phyloP scores from a whole-genome alignment of 805 yeast genomes.

The Spathaspora gorwiae region DNA sequence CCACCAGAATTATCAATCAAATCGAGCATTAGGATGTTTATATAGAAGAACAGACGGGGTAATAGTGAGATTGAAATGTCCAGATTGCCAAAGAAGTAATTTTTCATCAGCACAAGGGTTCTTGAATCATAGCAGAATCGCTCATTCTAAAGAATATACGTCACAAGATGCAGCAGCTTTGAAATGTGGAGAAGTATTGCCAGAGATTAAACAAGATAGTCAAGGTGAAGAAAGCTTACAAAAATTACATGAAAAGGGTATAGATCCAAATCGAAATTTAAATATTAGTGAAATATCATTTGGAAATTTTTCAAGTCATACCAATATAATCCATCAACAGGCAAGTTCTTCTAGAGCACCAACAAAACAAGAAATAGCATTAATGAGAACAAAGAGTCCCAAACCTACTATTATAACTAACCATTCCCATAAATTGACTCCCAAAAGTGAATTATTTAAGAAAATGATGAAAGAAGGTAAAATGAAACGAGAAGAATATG shows the following conservation, averaged over 20 bases:
- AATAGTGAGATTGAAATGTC: conserved; percentile 63
- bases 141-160: conserved; percentile 66
- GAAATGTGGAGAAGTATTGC: conserved; percentile 55
- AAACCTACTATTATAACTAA: neutral
- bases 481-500: conserved; percentile 28
- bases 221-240: conserved; percentile 41
- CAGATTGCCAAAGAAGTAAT: conserved; percentile 61
- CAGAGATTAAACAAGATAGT: conserved; percentile 53
- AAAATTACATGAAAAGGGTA: conserved; percentile 26
- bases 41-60: conserved; percentile 69
- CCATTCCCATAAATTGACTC: neutral
- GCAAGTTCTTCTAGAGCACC: neutral
- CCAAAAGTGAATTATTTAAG: conserved; percentile 27
- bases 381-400: neutral
- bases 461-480: conserved; percentile 32
- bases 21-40: conserved; percentile 42
- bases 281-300: conserved; percentile 34
- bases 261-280: conserved; percentile 42
- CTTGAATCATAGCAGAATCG: conserved; percentile 68
- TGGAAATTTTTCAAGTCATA: neutral
- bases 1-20: neutral
- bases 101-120: conserved; percentile 81
- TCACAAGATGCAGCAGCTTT: conserved; percentile 74
- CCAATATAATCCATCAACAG: neutral
- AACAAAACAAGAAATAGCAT: neutral